Evolutionary conservation across 768 basidiomycete genomes (phyloP).

Genomic region (Fomitopsis pulvina): DNA sequence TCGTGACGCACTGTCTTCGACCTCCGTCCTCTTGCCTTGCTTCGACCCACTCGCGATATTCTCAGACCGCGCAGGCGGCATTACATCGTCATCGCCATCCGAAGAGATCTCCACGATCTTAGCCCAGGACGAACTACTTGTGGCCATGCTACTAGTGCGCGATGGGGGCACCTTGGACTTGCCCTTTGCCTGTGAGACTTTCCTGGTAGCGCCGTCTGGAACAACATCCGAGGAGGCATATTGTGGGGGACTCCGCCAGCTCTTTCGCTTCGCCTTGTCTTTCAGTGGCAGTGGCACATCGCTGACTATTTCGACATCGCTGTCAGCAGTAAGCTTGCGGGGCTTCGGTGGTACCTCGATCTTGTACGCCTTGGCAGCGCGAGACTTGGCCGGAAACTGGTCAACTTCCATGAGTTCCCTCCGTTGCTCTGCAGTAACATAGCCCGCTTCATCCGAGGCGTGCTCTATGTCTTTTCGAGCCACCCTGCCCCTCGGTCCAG

Average conservation of each 20-base stretch:
- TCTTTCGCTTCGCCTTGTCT: not conserved
- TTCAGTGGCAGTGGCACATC: not conserved
- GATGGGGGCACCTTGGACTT: not conserved
- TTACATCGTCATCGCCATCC: constrained; percentile 7
- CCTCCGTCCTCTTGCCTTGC: not conserved
- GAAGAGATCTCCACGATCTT: constrained; percentile 16
- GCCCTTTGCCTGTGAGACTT: not conserved
- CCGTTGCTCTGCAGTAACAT: constrained; percentile 19
- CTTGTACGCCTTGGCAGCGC: constrained; percentile 3
- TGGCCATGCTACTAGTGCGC: not conserved
- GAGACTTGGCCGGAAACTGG: constrained; percentile 11
- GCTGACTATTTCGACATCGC: not conserved
- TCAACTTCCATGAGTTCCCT: not conserved
- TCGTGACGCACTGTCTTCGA: not conserved
- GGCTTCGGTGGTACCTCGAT: not conserved
- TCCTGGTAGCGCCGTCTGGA: not conserved
- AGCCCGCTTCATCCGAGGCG: constrained; percentile 21
- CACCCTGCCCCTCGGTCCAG: not conserved
- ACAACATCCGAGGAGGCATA: not conserved
- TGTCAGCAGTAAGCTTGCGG: not conserved
- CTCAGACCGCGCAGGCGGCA: not conserved
- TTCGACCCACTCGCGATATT: not conserved
- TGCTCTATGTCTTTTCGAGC: constrained; percentile 9
- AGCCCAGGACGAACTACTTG: not conserved
- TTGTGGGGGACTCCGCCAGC: not conserved